A percentile compares a stretch with the other conserved stretches of the same genome.
Conservation (phyloP, 305 asterid species). For the Lippia alba region DNA sequence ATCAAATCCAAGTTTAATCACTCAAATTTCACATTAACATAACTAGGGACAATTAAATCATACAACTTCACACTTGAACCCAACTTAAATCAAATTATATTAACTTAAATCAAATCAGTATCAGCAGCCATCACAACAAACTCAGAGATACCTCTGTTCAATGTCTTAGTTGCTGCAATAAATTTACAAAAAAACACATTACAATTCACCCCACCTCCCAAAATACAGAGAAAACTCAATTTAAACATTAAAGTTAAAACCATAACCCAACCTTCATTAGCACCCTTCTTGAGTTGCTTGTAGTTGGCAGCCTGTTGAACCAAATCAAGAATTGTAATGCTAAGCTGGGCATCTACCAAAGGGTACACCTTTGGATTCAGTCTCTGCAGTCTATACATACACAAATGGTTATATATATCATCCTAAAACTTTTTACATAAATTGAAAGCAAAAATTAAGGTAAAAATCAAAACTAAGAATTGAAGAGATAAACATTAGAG, state of each 20-base stretch:
- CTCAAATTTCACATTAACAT: too few species aligned
- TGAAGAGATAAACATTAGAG: neutral
- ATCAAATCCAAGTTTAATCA: too few species aligned
- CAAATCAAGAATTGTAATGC: conserved; percentile 50
- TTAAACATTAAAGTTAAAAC: neutral
- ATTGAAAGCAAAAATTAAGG: neutral
- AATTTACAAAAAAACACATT: neutral
- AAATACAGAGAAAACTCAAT: neutral
- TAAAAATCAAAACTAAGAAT: neutral
- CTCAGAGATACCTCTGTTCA: conserved; percentile 62
- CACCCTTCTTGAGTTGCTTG: conserved; percentile 60
- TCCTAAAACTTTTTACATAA: neutral
- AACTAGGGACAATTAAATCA: too few species aligned
- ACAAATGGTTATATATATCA: neutral
- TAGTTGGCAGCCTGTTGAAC: conserved; percentile 56
- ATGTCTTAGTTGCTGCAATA: conserved; percentile 44
- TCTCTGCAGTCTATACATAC: conserved; percentile 42
- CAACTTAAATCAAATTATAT: too few species aligned
- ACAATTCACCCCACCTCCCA: neutral
- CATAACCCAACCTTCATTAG: conserved; percentile 47
- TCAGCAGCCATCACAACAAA: conserved; percentile 66
- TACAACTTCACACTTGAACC: too few species aligned
- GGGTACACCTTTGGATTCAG: conserved; percentile 63
- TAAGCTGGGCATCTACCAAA: conserved; percentile 54
- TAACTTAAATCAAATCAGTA: too few species aligned